Base-by-base conservation (phyloP, 2,329 filamentous ascomycete species). In the Aspergillus novofumigatus region DNA sequence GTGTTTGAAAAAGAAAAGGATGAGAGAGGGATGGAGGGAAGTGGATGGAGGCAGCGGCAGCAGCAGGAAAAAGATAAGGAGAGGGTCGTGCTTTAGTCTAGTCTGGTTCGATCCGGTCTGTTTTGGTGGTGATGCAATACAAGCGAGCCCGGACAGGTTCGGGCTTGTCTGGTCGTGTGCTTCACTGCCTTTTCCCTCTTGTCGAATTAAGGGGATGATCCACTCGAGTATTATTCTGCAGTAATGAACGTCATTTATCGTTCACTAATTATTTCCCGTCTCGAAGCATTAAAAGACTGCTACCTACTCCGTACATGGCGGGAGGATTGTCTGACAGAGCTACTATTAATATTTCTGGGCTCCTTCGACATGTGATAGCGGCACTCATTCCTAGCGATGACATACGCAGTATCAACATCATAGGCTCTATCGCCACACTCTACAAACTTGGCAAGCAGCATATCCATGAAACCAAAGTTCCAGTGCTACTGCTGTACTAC, bases 51-150 rank as follows among this genome's bases (percentile, higher is more conserved):
- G 45, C 58, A 62, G 41, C 44, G 52, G 51, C 53, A 56, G 54
- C 61, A 49, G 54, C 59, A 56, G 60, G 56, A 63, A 63, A 51
- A 63, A 51, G 54, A 29, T 32, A 58, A 26, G 44, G 53, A 54
- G 41, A 17, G 44, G 25, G 53, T 45, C 38, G 45, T 57, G 35
- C 44, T 28, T 14, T 7, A 7, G 32, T n/a, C 32, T 38, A 6
- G 32, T 38, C 44, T 26, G 20, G 21, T 11, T 11, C 21, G 41
- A 7, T 25, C 32, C 14, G 32, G 14, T 17, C 11, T 47, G 20
- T 47, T 23, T 47, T 47, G 42, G n/a, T 47, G 21, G 44, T 47
- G 44, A 47, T 47, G 60, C 60, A 64, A 64, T 64, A 57, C 60
- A 64, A 64, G 62, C 62, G 62, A 59, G 52, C 25, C 9, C 20